Evolutionary conservation across 192 early-diverging fungal genomes (phyloP).

Genomic region (Coemansia brasiliensis): DNA sequence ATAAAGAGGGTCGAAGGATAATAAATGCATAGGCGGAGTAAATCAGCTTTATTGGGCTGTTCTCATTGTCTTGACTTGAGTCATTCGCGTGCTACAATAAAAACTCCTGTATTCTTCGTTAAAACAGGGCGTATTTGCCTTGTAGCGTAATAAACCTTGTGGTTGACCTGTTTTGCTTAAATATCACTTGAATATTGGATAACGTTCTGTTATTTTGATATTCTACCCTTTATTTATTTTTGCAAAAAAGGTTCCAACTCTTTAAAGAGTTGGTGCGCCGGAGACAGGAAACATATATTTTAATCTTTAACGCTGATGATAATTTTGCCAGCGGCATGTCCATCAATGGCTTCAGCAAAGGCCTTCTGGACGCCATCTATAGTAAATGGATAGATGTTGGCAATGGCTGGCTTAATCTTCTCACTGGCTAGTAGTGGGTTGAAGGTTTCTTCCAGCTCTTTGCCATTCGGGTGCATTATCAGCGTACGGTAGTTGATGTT

Average conservation of each 20-base stretch:
- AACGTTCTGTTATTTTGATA: too few relatives aligned
- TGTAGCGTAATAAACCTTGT: slow-evolving; percentile 1
- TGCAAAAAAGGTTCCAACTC: neutral
- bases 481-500: slow-evolving; percentile 19
- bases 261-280: slow-evolving; percentile 5
- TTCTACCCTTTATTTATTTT: neutral
- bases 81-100: slow-evolving; percentile 55
- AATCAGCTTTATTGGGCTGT: slow-evolving; percentile 45
- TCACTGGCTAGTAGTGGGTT: slow-evolving; percentile 41
- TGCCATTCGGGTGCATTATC: slow-evolving; percentile 28
- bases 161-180: neutral
- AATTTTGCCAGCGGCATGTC: slow-evolving; percentile 57
- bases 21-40: slow-evolving; percentile 15
- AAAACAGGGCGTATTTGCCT: neutral
- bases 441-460: slow-evolving; percentile 40
- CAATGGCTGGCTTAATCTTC: slow-evolving; percentile 37
- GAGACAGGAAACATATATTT: slow-evolving; percentile 4
- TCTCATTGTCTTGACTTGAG: slow-evolving; percentile 53
- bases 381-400: slow-evolving; percentile 49
- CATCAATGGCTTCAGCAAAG: slow-evolving; percentile 35
- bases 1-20: neutral
- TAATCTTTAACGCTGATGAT: slow-evolving; percentile 45
- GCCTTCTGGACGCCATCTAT: slow-evolving; percentile 38
- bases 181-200: too few relatives aligned
- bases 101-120: slow-evolving; percentile 9